Conservation (phyloP, 208 protist species). For the Leishmania turanica region DNA sequence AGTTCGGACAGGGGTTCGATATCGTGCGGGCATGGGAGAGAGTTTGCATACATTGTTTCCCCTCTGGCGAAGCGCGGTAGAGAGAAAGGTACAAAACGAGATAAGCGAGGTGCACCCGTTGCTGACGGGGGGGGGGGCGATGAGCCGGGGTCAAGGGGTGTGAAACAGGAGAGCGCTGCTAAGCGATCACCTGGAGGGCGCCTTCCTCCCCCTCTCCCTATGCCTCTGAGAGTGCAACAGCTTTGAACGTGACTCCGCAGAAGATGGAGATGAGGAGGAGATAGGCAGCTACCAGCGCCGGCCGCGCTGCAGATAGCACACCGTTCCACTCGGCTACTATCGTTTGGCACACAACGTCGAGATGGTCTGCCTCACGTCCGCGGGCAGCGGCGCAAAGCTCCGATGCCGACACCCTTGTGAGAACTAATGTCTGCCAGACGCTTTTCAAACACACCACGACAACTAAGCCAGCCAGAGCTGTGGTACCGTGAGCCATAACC, state of each 20-base stretch:
- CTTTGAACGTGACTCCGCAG: conserved; percentile 23
- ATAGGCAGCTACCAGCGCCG: conserved; percentile 17
- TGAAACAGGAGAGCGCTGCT: neutral
- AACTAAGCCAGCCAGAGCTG: conserved; percentile 24
- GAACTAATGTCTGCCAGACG: conserved; percentile 23
- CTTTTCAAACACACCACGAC: conserved; percentile 29
- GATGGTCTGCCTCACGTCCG: neutral
- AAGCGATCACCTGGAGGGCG: neutral
- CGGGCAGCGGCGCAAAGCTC: conserved; percentile 9
- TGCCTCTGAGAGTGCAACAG: neutral
- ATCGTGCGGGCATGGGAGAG: neutral
- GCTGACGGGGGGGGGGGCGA: neutral
- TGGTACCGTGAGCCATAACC: conserved; percentile 30
- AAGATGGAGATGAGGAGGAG: conserved; percentile 24
- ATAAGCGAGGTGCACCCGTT: neutral
- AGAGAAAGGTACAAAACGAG: neutral
- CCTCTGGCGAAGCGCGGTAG: neutral
- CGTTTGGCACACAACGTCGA: conserved; percentile 10
- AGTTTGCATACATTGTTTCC: neutral
- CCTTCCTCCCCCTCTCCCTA: neutral
- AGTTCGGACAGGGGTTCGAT: neutral
- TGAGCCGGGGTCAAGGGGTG: neutral
- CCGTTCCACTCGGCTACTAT: conserved; percentile 33
- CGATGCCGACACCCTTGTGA: conserved; percentile 1
- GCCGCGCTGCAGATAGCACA: conserved; percentile 18